These are phyloP conservation scores for Auxenochlorella protothecoides DNA, from an alignment of 139 green algal species.

Conservation along the genomic window DNA sequence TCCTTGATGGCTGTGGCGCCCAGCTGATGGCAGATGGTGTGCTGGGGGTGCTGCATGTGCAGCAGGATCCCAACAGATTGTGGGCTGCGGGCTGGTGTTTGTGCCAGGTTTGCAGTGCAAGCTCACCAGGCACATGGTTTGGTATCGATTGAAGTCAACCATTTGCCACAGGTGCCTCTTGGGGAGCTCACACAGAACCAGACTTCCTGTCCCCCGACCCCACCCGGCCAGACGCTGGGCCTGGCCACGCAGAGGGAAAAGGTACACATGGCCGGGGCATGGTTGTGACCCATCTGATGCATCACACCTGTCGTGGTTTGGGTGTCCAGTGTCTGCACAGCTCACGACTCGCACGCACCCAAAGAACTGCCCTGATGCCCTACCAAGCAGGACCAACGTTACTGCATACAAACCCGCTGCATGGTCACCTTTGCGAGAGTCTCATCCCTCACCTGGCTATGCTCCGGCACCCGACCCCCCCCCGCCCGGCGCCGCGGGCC, in stretches of 20 bases:
- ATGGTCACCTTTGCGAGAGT: no score
- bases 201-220: conserved; percentile 1
- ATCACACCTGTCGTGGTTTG: neutral
- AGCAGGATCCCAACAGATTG: neutral
- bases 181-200: neutral
- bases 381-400: no score
- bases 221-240: conserved; percentile 5
- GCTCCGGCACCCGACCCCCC: no score
- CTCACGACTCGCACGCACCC: no score
- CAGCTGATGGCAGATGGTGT: neutral
- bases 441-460: no score
- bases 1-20: neutral
- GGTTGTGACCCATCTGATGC: neutral
- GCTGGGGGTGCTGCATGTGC: no score
- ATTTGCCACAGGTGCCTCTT: no score
- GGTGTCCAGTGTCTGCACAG: no score
- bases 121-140: neutral
- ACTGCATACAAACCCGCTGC: no score
- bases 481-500: neutral
- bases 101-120: neutral
- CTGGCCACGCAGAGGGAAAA: conserved; percentile 17
- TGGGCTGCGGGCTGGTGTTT: neutral
- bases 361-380: no score
- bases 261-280: neutral
- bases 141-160: no score